These are phyloP conservation scores for Penicillium sp. DNA, from an alignment of 2,329 filamentous ascomycete species.

Conservation along the genomic window DNA sequence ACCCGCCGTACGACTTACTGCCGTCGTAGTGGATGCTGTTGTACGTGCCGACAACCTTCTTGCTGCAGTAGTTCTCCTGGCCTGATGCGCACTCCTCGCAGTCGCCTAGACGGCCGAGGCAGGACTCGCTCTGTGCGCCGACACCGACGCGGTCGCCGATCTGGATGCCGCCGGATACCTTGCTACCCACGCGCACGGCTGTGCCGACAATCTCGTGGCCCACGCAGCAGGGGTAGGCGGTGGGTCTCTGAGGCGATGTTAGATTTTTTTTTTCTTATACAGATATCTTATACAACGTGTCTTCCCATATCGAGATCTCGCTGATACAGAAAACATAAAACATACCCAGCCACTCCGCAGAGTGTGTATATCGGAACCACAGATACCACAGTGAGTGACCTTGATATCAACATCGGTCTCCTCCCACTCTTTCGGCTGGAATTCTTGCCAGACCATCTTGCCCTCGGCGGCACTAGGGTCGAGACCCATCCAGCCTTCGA, in stretches of 20 bases:
- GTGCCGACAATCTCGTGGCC: slow-evolving; percentile 65
- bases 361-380: slow-evolving; percentile 60
- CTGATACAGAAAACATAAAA: background rate
- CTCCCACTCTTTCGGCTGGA: slow-evolving; percentile 63
- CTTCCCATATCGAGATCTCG: background rate
- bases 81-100: slow-evolving; percentile 55
- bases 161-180: slow-evolving; percentile 31
- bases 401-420: slow-evolving; percentile 65
- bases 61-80: slow-evolving; percentile 35
- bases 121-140: slow-evolving; percentile 59
- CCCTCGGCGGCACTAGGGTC: slow-evolving; percentile 49
- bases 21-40: slow-evolving; percentile 46
- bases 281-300: background rate
- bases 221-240: slow-evolving; percentile 49
- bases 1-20: slow-evolving; percentile 64
- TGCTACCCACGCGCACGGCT: slow-evolving; percentile 55
- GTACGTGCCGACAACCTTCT: slow-evolving; percentile 31
- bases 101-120: slow-evolving; percentile 41
- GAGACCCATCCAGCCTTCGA: slow-evolving; percentile 58
- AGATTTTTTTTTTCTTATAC: background rate
- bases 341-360: slow-evolving; percentile 49
- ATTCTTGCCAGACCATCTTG: slow-evolving; percentile 56
- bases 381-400: slow-evolving; percentile 63
- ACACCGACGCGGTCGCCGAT: slow-evolving; percentile 49
- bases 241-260: slow-evolving; percentile 23